These are phyloP conservation scores for Hydrangea macrophylla DNA, from an alignment of 148 eudicot genomes.

Conservation along the genomic window DNA sequence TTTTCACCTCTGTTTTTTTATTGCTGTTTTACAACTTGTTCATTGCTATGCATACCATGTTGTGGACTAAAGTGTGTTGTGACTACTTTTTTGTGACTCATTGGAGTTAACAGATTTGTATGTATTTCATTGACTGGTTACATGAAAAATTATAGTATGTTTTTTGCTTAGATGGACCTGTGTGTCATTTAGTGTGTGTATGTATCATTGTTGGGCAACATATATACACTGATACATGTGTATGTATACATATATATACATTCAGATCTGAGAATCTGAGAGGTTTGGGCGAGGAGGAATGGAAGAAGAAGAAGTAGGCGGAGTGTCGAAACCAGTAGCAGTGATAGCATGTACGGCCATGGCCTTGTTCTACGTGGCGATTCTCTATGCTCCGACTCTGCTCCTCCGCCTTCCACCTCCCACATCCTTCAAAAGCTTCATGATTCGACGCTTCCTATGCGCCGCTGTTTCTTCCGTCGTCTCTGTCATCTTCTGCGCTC, in stretches of 20 bases:
- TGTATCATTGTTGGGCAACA: too few species aligned
- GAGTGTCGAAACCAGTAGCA: conserved; percentile 42
- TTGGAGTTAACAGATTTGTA: too few species aligned
- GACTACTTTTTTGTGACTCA: too few species aligned
- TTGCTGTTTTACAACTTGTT: too few species aligned
- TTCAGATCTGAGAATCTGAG: conserved; percentile 20
- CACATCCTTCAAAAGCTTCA: conserved; percentile 42
- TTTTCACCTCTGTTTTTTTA: too few species aligned
- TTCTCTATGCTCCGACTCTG: conserved; percentile 68
- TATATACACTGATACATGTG: not conserved
- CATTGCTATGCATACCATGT: too few species aligned
- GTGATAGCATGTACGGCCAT: conserved; percentile 55
- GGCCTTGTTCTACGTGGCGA: conserved; percentile 71
- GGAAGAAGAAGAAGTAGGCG: conserved; percentile 9
- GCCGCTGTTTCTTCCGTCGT: conserved; percentile 60
- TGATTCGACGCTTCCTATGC: conserved; percentile 81
- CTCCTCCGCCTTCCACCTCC: conserved; percentile 77
- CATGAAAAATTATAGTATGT: too few species aligned
- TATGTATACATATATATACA: not conserved
- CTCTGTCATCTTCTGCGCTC: conserved; percentile 46
- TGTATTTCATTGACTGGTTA: too few species aligned
- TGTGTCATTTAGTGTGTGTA: too few species aligned
- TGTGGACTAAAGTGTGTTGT: too few species aligned
- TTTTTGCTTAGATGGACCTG: too few species aligned
- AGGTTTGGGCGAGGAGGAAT: not conserved